Evolutionary conservation across 2,329 filamentous ascomycete genomes (phyloP).

Genomic region (Dothistroma pini): DNA sequence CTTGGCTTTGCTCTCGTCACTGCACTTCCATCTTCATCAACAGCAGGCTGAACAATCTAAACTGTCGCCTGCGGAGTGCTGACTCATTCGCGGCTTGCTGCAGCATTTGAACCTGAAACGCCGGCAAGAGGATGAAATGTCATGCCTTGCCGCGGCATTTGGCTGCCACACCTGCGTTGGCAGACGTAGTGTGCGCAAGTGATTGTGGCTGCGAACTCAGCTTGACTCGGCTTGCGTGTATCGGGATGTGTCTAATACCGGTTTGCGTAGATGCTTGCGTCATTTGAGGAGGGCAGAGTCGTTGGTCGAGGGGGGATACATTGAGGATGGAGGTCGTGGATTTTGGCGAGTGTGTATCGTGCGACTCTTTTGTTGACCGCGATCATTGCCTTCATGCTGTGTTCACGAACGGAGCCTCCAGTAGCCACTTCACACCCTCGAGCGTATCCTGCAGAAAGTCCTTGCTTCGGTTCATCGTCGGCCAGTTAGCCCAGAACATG

Average conservation of each 20-base stretch:
- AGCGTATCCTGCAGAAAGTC: constrained; percentile 25
- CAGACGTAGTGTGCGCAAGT: background rate
- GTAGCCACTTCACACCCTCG: constrained; percentile 23
- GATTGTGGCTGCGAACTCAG: background rate
- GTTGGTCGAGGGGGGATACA: background rate
- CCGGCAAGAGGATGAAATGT: no score
- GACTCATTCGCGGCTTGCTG: background rate
- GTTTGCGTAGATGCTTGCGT: background rate
- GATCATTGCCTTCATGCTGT: background rate
- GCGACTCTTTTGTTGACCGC: background rate
- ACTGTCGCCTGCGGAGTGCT: background rate
- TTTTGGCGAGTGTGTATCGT: background rate
- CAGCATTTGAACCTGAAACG: no score
- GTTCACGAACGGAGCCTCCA: background rate
- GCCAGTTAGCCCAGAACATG: constrained; percentile 21
- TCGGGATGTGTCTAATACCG: background rate
- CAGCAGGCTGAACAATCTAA: background rate
- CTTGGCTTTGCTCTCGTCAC: background rate
- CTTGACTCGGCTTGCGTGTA: no score
- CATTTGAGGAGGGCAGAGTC: background rate
- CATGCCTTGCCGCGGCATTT: no score
- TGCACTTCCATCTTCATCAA: background rate
- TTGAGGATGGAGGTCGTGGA: background rate
- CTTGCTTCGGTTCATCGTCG: constrained; percentile 20
- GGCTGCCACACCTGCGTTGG: background rate